phyloP scores from a whole-genome alignment of 2,329 filamentous ascomycete species.

The Colletotrichum tanaceti region DNA sequence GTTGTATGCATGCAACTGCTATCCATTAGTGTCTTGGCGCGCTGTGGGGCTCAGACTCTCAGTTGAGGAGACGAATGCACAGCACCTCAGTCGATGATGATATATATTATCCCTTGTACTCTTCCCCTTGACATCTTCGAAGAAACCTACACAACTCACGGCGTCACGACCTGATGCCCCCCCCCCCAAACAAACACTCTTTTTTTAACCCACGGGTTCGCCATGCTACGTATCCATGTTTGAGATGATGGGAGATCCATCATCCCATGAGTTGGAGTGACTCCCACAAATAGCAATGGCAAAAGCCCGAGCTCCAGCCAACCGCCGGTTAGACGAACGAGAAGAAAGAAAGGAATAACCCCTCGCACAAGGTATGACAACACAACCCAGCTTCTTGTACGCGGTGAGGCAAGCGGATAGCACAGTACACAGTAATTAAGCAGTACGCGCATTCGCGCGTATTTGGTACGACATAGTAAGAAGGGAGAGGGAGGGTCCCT shows the following conservation, averaged over 20 bases:
- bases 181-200: too few relatives aligned
- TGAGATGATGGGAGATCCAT: background rate
- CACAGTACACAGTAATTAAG: too few relatives aligned
- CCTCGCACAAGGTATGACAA: slow-evolving; percentile 9
- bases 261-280: background rate
- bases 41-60: too few relatives aligned
- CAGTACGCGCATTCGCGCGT: slow-evolving; percentile 1
- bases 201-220: too few relatives aligned
- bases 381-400: background rate
- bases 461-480: slow-evolving; percentile 7
- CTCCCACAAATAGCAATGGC: background rate
- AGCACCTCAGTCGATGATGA: slow-evolving; percentile 4
- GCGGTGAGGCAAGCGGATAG: slow-evolving; percentile 6
- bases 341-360: too few relatives aligned
- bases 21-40: background rate
- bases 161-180: background rate
- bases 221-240: background rate
- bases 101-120: too few relatives aligned
- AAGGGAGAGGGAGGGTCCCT: background rate
- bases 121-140: slow-evolving; percentile 3
- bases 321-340: background rate
- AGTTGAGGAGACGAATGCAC: background rate
- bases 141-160: background rate
- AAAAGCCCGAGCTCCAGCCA: background rate
- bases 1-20: background rate